These are phyloP conservation scores for Gautieria morchelliformis DNA, from an alignment of 768 basidiomycete genomes.

Conservation along the genomic window DNA sequence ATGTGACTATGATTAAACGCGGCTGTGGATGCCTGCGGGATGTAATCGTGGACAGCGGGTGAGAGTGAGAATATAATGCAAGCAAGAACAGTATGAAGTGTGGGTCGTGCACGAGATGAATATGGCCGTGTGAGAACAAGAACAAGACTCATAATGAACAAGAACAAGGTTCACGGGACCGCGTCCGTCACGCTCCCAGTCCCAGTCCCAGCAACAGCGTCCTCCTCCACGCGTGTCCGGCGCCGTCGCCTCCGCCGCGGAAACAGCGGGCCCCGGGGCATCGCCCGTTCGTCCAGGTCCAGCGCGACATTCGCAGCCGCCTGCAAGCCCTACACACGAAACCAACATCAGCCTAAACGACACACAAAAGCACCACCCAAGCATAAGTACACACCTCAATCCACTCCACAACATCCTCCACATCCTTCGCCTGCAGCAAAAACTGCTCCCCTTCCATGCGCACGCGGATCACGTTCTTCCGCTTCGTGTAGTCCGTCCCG, in stretches of 20 bases:
- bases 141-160: background rate
- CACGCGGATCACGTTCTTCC: slow-evolving; percentile 88
- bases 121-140: background rate
- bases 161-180: background rate
- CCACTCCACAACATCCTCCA: slow-evolving; percentile 84
- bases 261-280: slow-evolving; percentile 86
- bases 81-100: background rate
- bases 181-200: background rate
- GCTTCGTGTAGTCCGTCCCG: slow-evolving; percentile 89
- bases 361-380: no score
- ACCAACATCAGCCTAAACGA: background rate
- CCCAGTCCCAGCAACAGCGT: background rate
- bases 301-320: slow-evolving; percentile 85
- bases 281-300: slow-evolving; percentile 83
- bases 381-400: slow-evolving; percentile 92
- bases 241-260: slow-evolving; percentile 29
- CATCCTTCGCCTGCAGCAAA: slow-evolving; percentile 78
- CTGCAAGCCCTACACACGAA: slow-evolving; percentile 61
- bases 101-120: background rate
- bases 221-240: background rate
- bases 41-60: no score
- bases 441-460: slow-evolving; percentile 95
- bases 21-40: no score
- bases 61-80: no score
- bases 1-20: no score